These are phyloP conservation scores for Parasitella parasitica DNA, from an alignment of 371 early-diverging fungal genomes.

Conservation along the genomic window DNA sequence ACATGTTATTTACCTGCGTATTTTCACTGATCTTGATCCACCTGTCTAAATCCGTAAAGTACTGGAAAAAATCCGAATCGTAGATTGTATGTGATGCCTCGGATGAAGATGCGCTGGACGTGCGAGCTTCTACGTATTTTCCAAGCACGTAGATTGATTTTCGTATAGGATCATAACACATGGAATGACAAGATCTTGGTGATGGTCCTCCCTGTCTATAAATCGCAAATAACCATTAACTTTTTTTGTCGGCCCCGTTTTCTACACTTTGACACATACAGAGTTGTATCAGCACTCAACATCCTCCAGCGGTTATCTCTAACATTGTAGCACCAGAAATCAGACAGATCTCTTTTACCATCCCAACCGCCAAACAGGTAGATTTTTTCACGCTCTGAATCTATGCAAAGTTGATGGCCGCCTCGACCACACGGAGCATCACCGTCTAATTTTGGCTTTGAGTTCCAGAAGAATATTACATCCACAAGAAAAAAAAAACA, in stretches of 20 bases:
- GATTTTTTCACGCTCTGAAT: slow-evolving; percentile 67
- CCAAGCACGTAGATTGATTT: slow-evolving; percentile 83
- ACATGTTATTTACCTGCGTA: slow-evolving; percentile 57
- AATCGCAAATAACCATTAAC: no score
- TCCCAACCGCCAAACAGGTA: slow-evolving; percentile 98
- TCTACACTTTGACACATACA: slow-evolving; percentile 36
- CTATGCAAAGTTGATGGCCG: slow-evolving; percentile 97
- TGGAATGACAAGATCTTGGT: slow-evolving; percentile 92
- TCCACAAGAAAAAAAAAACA: no score
- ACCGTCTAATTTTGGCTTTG: slow-evolving; percentile 28
- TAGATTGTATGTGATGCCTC: slow-evolving; percentile 37
- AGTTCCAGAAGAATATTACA: not conserved
- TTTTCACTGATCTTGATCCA: slow-evolving; percentile 80
- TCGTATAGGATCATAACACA: slow-evolving; percentile 78
- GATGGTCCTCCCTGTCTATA: slow-evolving; percentile 82
- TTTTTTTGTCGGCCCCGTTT: no score
- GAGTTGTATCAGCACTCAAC: slow-evolving; percentile 71
- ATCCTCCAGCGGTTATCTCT: slow-evolving; percentile 70
- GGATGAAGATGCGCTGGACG: slow-evolving; percentile 39
- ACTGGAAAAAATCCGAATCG: slow-evolving; percentile 87
- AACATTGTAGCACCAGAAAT: slow-evolving; percentile 87
- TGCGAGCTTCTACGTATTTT: slow-evolving; percentile 72
- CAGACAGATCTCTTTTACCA: slow-evolving; percentile 85
- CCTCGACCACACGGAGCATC: slow-evolving; percentile 72
- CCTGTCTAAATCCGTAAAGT: slow-evolving; percentile 61